Conservation (phyloP, 164 flowering plant species). For the Liriodendron chinense region DNA sequence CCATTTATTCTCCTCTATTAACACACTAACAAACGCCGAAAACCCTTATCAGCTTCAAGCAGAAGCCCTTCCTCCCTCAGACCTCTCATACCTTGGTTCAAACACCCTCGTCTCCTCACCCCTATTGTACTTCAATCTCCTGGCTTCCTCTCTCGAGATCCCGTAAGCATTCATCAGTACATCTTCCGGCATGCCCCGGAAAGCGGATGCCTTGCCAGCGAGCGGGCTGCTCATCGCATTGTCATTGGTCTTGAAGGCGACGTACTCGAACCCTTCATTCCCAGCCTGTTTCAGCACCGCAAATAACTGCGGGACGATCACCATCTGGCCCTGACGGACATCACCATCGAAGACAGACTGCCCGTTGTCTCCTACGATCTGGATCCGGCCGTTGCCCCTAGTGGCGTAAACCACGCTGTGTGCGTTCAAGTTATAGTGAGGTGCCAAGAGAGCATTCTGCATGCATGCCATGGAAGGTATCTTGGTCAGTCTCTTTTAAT, state of each 20-base stretch:
- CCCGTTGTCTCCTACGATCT: constrained; percentile 27
- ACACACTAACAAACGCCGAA: no score
- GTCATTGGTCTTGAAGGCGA: constrained; percentile 33
- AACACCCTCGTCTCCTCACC: no score
- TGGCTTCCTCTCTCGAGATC: constrained; percentile 28
- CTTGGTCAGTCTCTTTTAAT: no score
- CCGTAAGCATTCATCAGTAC: constrained; percentile 30
- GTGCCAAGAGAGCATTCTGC: constrained; percentile 37
- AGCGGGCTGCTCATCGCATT: constrained; percentile 27
- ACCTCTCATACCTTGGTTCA: no score
- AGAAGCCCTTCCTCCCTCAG: no score
- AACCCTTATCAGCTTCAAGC: no score
- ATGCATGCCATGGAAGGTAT: not conserved
- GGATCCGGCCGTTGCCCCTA: constrained; percentile 32
- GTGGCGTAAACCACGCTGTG: constrained; percentile 34
- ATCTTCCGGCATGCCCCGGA: constrained; percentile 33
- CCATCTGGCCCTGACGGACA: constrained; percentile 30
- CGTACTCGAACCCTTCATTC: constrained; percentile 30
- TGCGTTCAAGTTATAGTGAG: constrained; percentile 32
- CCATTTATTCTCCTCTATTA: no score
- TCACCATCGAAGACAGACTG: constrained; percentile 26
- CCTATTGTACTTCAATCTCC: constrained; percentile 31
- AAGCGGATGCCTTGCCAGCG: constrained; percentile 34
- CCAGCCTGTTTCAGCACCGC: constrained; percentile 23
- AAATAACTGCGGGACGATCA: constrained; percentile 41